A percentile compares a stretch with the other conserved stretches of the same genome.
These are phyloP conservation scores for Lumnitzera littorea DNA, from an alignment of 345 rosid species.

Conservation along the genomic window DNA sequence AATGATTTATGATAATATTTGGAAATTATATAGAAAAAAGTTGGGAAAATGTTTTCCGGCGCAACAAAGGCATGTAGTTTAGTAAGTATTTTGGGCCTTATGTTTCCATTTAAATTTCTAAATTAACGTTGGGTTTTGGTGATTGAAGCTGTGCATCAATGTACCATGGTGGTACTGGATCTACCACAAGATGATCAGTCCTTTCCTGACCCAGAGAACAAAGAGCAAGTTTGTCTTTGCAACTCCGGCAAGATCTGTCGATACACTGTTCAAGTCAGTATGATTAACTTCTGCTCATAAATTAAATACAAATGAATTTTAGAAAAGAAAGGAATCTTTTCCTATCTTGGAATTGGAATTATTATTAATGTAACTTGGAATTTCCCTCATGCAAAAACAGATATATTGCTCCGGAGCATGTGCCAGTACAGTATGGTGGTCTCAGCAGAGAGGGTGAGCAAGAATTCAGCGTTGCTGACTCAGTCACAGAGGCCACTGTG, in stretches of 20 bases:
- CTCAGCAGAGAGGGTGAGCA: conserved; percentile 47
- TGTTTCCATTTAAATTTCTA: too few relatives aligned
- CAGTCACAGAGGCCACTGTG: conserved; percentile 43
- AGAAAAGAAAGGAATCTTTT: too few relatives aligned
- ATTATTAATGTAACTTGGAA: too few relatives aligned
- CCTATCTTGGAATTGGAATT: too few relatives aligned
- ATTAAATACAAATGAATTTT: background rate
- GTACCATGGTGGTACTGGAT: conserved; percentile 79
- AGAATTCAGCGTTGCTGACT: conserved; percentile 43
- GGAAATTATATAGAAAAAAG: too few relatives aligned
- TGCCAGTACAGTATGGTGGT: conserved; percentile 63
- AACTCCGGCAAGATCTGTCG: conserved; percentile 46
- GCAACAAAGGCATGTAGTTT: too few relatives aligned
- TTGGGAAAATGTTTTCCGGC: too few relatives aligned
- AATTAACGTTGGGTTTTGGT: too few relatives aligned
- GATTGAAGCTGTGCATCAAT: conserved; percentile 53
- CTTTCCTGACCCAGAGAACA: conserved; percentile 62
- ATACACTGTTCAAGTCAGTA: conserved; percentile 74
- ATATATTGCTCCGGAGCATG: conserved; percentile 58
- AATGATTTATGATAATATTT: too few relatives aligned
- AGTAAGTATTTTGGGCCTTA: too few relatives aligned
- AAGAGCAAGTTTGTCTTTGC: conserved; percentile 75
- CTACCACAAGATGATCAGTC: conserved; percentile 56
- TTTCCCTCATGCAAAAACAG: conserved; percentile 17
- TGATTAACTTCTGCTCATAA: background rate